Conservation (phyloP, 2,329 filamentous ascomycete species). For the Leptographium radiaticola region DNA sequence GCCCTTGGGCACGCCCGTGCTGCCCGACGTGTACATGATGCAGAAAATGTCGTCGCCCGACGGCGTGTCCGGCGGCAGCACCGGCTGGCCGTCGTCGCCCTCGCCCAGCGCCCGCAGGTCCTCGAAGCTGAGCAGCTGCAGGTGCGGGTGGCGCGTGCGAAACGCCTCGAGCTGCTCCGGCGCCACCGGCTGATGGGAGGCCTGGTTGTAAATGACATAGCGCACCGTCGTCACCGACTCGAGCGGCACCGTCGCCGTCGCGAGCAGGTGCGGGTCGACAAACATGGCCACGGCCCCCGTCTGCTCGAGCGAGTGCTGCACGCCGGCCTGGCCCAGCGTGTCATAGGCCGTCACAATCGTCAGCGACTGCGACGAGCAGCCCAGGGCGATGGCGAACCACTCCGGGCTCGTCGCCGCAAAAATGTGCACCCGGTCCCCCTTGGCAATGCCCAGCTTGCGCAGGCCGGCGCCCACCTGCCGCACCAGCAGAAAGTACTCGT, state of each 20-base stretch:
- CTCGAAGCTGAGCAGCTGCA: slow-evolving; percentile 40
- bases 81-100: slow-evolving; percentile 53
- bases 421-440: slow-evolving; percentile 60
- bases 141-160: slow-evolving; percentile 39
- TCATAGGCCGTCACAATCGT: slow-evolving; percentile 92
- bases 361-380: slow-evolving; percentile 69
- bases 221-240: slow-evolving; percentile 43
- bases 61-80: slow-evolving; percentile 54
- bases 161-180: slow-evolving; percentile 41
- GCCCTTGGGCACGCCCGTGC: slow-evolving; percentile 80
- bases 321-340: slow-evolving; percentile 71
- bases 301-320: slow-evolving; percentile 76
- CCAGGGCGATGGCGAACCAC: slow-evolving; percentile 76
- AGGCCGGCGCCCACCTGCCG: slow-evolving; percentile 60
- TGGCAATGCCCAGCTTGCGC: slow-evolving; percentile 57
- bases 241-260: slow-evolving; percentile 43
- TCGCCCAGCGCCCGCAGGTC: slow-evolving; percentile 45
- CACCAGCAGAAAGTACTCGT: slow-evolving; percentile 61
- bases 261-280: slow-evolving; percentile 66
- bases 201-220: slow-evolving; percentile 50
- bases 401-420: slow-evolving; percentile 74
- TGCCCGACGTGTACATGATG: slow-evolving; percentile 78
- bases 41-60: slow-evolving; percentile 69
- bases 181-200: slow-evolving; percentile 34
- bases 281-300: slow-evolving; percentile 75